Evolutionary conservation across 1,284 basidiomycete genomes (phyloP).

Genomic region (Austroboletus niveus): DNA sequence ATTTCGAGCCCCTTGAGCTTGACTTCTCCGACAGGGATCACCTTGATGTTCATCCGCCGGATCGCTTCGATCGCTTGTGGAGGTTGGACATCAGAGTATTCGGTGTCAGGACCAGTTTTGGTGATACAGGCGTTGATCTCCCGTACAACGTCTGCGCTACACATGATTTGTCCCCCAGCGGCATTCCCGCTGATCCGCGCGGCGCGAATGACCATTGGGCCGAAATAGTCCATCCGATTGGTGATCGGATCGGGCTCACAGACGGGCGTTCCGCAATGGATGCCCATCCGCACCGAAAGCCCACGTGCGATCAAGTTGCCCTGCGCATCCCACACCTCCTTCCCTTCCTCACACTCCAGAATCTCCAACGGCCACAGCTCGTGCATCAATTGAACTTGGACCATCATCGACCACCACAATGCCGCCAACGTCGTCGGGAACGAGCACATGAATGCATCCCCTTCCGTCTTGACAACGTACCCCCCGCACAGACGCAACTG

Average conservation of each 20-base stretch:
- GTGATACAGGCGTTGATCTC: constrained; percentile 72
- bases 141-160: constrained; percentile 85
- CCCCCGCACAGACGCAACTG: constrained; percentile 91
- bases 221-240: constrained; percentile 96
- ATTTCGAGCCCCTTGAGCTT: constrained; percentile 94
- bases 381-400: constrained; percentile 85
- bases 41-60: constrained; percentile 70
- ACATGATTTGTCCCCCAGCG: constrained; percentile 93
- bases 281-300: constrained; percentile 95
- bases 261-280: constrained; percentile 90
- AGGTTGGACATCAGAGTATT: constrained; percentile 56
- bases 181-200: constrained; percentile 85
- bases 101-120: constrained; percentile 54
- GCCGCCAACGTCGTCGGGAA: constrained; percentile 90
- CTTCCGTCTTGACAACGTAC: constrained; percentile 99
- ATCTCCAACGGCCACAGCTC: constrained; percentile 95
- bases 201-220: constrained; percentile 90
- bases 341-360: constrained; percentile 89
- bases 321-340: constrained; percentile 70
- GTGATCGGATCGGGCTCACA: constrained; percentile 96
- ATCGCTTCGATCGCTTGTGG: constrained; percentile 67
- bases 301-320: constrained; percentile 83
- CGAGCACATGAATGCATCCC: constrained; percentile 98
- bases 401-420: constrained; percentile 88
- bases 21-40: constrained; percentile 83